phyloP scores from a whole-genome alignment of 1,139 yeast species.

The Blastobotrys capitulatus region DNA sequence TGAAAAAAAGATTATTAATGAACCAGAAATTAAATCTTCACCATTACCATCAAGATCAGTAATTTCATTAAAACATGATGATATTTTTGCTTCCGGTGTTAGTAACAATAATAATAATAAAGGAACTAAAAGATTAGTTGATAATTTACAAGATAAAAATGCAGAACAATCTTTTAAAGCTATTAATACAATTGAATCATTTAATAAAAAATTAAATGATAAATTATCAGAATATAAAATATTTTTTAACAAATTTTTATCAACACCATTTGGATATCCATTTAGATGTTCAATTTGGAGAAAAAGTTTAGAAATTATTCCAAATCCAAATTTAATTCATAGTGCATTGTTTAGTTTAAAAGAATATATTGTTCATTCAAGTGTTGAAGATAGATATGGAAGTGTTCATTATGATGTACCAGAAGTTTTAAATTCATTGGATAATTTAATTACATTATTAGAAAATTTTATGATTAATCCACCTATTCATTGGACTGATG shows the following conservation, averaged over 20 bases:
- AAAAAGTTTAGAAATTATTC: conserved; percentile 22
- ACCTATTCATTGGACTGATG: conserved; percentile 34
- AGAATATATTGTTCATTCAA: conserved; percentile 27
- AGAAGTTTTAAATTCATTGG: conserved; percentile 27
- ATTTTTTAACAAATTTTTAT: conserved; percentile 14
- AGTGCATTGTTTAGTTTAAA: conserved; percentile 29
- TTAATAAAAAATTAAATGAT: conserved; percentile 1
- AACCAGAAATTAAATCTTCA: conserved; percentile 5
- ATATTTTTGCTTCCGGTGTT: conserved; percentile 14
- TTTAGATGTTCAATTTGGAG: conserved; percentile 32
- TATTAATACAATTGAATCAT: conserved; percentile 13
- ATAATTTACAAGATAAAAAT: conserved; percentile 25
- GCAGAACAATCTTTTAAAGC: conserved; percentile 23
- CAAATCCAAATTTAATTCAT: conserved; percentile 26
- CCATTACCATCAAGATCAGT: conserved; percentile 10
- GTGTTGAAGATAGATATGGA: conserved; percentile 36
- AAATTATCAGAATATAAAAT: conserved; percentile 14
- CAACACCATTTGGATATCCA: conserved; percentile 18
- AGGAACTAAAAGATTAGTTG: conserved; percentile 16
- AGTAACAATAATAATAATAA: conserved; percentile 3
- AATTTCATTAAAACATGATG: conserved; percentile 17
- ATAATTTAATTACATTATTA: conserved; percentile 25
- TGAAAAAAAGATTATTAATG: background rate
- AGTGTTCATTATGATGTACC: conserved; percentile 38
- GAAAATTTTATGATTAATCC: conserved; percentile 28